Base-by-base conservation (phyloP, 2,329 filamentous ascomycete species). In the Claviceps sp. region DNA sequence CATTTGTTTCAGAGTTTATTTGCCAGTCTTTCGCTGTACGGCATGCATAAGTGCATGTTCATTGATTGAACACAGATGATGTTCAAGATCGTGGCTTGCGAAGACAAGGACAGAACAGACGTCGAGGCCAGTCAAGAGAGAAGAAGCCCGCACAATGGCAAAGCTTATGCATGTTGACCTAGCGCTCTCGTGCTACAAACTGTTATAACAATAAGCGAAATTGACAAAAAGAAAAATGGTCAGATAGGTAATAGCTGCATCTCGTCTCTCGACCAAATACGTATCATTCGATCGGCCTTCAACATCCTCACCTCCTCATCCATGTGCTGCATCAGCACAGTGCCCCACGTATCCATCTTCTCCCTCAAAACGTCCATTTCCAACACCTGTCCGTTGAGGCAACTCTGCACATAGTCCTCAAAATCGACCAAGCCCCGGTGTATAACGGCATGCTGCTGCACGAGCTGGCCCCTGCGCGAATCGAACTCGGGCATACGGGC, bases 221-320 rank as follows among this genome's bases (percentile, higher is more conserved):
- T 3, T 7, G 14, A 30, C 24, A 26, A 30, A 24, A 49, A 17
- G 17, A 37, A 34, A 17, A 17, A 43, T 11, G 4, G 38, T 68
- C 64, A 89, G 71, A 89, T 87, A 1, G 79, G 81, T 70, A 93
- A 75, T 50, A 70, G 68, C 64, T 68, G 72, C 66, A 95, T 82
- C 73, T 95, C 89, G 47, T 87, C 80, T 55, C 81, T 59, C 0
- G 74, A 85, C 87, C 87, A 95, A 66, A 86, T 89, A 66, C 74
- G 80, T 59, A 87, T 76, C 89, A 95, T 95, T 64, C 91, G 94
- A 66, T 93, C 86, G 45, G 89, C 89, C 2, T 84, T 80, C 37
- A 95, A 67, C 58, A 85, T 78, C 65, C 74, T 71, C 7, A 95
- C 89, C 73, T 95, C 89, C 60, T 90, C 83, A 60, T 93, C 87